Evolutionary conservation across 208 protist genomes (phyloP).

Genomic region (Endotrypanum monterogeii): DNA sequence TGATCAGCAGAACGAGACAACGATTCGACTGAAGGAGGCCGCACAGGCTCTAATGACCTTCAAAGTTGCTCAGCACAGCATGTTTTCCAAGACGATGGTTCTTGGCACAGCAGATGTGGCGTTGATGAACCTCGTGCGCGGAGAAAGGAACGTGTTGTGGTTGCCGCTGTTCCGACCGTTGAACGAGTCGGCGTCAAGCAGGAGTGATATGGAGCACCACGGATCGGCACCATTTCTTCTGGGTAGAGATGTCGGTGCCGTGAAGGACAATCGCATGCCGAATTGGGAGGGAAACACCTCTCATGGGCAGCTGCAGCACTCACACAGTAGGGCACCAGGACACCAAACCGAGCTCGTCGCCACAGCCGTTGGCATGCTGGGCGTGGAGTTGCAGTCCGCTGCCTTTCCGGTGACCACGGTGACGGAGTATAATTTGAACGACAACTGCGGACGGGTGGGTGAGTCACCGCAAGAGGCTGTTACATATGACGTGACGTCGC

Average conservation of each 20-base stretch:
- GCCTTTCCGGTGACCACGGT: slow-evolving; percentile 65
- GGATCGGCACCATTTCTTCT: slow-evolving; percentile 1
- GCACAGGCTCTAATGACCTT: slow-evolving; percentile 46
- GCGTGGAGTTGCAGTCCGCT: slow-evolving; percentile 70
- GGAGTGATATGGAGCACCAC: neutral
- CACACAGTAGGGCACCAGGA: neutral
- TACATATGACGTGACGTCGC: slow-evolving; percentile 67
- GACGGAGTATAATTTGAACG: slow-evolving; percentile 38
- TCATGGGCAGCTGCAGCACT: slow-evolving; percentile 2
- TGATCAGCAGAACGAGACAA: slow-evolving; percentile 69
- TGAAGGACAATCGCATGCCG: slow-evolving; percentile 33
- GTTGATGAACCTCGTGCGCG: slow-evolving; percentile 54
- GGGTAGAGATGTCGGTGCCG: neutral
- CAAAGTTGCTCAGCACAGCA: slow-evolving; percentile 53
- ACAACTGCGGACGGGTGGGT: slow-evolving; percentile 15
- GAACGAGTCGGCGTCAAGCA: neutral
- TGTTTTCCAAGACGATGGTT: slow-evolving; percentile 35
- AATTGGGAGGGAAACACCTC: neutral
- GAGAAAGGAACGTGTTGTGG: slow-evolving; percentile 72
- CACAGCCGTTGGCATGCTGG: slow-evolving; percentile 43
- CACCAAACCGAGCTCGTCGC: neutral
- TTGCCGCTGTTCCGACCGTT: slow-evolving; percentile 52
- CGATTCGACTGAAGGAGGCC: slow-evolving; percentile 49
- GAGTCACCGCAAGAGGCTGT: slow-evolving; percentile 40
- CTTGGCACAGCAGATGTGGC: slow-evolving; percentile 56